Base-by-base conservation (phyloP, 2,329 filamentous ascomycete species). In the Stachybotrys echinatus region DNA sequence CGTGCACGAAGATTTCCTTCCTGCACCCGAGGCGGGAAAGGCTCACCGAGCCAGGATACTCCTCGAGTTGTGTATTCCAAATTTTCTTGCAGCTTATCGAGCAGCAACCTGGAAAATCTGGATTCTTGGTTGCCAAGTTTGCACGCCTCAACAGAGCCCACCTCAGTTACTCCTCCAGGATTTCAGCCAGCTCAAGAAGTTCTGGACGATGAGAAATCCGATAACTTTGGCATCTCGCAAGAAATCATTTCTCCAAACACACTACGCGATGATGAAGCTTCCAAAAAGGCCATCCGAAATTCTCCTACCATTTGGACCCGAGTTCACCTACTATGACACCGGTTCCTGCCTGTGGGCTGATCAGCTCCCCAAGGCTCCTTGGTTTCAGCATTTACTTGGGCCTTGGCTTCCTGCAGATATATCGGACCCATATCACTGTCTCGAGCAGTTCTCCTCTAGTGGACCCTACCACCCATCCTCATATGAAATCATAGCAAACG, bases 401-500 rank as follows among this genome's bases (percentile, higher is more conserved):
- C 14, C 45, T 64, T 6, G 60, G 69, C 45, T 62, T 8, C 58
- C 58, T 10, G 27, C 17, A 4, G 50, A 49, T 0, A 21, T 62
- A 10, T 3, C 20, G 0, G 59, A 60, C 47, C 59, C 59, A 17
- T 53, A 54, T 23, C 45, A 23, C 4, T 6, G 12, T 6, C 5
- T 12, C 18, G 17, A 42, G 19, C n/a, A 38, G 19, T 12, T 18
- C 12, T 19, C 37, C n/a, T 39, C 6, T 12, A 3, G n/a, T 10
- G 18, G 18, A n/a, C 10, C 65, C 50, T 51, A 64, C 2, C 64
- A 61, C 7, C 81, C 74, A 0, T 74, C 78, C 0, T 85, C 81
- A 0, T 81, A 83, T 51, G 66, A 77, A 6, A 67, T 78, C 1
- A 62, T 81, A 31, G 75, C 80, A 0, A 78, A 65, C 12, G 75